Base-by-base conservation (phyloP, 495 filamentous ascomycete species). In the Talaromyces trachyspermus region DNA sequence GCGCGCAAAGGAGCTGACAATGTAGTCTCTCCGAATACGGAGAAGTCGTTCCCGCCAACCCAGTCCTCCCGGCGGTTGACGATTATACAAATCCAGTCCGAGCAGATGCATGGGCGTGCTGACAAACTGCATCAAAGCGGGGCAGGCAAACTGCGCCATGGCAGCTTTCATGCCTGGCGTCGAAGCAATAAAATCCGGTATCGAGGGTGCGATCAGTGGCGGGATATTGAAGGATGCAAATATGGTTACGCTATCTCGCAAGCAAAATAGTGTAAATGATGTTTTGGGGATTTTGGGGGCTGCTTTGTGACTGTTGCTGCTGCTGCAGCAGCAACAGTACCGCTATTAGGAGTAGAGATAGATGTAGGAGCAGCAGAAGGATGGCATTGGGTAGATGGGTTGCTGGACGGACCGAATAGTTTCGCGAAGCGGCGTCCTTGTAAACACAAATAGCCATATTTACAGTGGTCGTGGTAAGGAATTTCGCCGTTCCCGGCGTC, bases 211-310 rank as follows among this genome's bases (percentile, higher is more conserved):
- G 11, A 96, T 68, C 1, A 92, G 56, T 0, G 86, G 74, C 0
- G 91, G 91, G 20, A 95, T 72, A 61, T 95, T 96, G 76, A 97
- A 97, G 30, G 82, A 88, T 19, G 85, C 89, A 66, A 95, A 95
- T 63, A 97, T 88, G 15, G 91, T 96, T 50, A 95, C 65, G 62
- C 84, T 88, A 66, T 97, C 91, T 53, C 92, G 80, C 43, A 81
- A 57, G 8, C 86, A 80, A 72, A 96, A 97, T 48, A 96, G 78
- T 0, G 71, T 56, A 65, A 89, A 95, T 24, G 84, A 85, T 10
- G 64, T 51, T 46, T 58, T 59, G 3, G 74, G 74, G 6, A 78
- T 61, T 35, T 64, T 54, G 56, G 57, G 7, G 61, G 18, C 20
- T 29, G 26, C n/a, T 30, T 50, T 30, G 26, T 27, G n/a, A 29